phyloP scores from a whole-genome alignment of 768 basidiomycete species.

The Pleurotus citrinopileatus region DNA sequence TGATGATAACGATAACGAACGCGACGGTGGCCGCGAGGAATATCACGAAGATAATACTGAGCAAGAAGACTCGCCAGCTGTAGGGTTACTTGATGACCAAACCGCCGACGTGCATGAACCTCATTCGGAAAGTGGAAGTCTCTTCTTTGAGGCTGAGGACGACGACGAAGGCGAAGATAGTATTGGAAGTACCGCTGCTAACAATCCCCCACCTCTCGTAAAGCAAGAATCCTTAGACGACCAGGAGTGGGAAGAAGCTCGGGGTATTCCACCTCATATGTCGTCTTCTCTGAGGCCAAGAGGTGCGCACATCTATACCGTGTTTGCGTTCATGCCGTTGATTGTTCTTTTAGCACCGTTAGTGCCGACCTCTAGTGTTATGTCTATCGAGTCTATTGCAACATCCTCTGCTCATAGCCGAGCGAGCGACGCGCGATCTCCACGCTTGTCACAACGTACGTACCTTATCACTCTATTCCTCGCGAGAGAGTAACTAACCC shows the following conservation, averaged over 20 bases:
- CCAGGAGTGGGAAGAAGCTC: constrained; percentile 3
- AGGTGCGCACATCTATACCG: no score
- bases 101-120: no score
- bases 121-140: neutral
- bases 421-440: no score
- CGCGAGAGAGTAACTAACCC: neutral
- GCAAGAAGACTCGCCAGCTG: no score
- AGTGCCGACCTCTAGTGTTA: neutral
- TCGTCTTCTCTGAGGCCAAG: neutral
- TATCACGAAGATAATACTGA: neutral
- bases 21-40: neutral
- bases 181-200: neutral
- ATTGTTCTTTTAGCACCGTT: neutral
- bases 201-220: neutral
- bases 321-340: no score
- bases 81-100: no score
- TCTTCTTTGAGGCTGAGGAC: neutral
- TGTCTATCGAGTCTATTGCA: neutral
- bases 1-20: neutral
- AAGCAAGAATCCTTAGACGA: constrained; percentile 7
- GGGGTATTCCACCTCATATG: neutral
- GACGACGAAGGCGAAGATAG: neutral
- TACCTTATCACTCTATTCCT: neutral
- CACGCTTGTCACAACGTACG: no score
- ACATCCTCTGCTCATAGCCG: no score